Conservation (phyloP, 2,329 filamentous ascomycete species). For the Neospermospora avenae region DNA sequence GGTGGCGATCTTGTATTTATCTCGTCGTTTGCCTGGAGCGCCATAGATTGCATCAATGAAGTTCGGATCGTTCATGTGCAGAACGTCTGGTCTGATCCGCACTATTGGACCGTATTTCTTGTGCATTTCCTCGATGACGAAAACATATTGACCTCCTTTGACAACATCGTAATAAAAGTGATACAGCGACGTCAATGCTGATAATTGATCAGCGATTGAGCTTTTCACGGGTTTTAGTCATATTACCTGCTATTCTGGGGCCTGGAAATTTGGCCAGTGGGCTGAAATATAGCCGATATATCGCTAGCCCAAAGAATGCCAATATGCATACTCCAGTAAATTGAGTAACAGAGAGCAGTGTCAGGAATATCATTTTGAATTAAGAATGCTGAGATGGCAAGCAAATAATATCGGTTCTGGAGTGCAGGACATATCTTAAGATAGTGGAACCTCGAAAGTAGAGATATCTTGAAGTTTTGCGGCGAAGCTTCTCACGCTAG, state of each 20-base stretch:
- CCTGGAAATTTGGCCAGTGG: slow-evolving; percentile 23
- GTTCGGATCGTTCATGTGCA: slow-evolving; percentile 33
- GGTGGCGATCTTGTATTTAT: slow-evolving; percentile 9
- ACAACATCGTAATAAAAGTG: slow-evolving; percentile 1
- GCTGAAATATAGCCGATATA: slow-evolving; percentile 16
- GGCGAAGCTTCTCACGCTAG: too few relatives aligned
- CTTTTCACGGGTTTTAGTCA: too few relatives aligned
- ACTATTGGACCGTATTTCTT: slow-evolving; percentile 36
- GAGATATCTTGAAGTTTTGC: too few relatives aligned
- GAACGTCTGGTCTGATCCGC: slow-evolving; percentile 34
- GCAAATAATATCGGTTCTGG: too few relatives aligned
- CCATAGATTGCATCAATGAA: slow-evolving; percentile 33
- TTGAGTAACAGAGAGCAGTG: neutral
- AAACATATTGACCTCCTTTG: neutral
- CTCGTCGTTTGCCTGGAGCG: slow-evolving; percentile 16
- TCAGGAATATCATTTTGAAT: too few relatives aligned
- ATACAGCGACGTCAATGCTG: neutral
- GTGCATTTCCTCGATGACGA: slow-evolving; percentile 34
- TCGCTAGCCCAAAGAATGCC: neutral
- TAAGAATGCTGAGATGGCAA: too few relatives aligned
- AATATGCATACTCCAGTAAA: neutral
- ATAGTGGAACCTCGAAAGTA: too few relatives aligned
- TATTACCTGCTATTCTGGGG: neutral
- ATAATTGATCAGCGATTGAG: neutral
- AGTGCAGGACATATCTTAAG: too few relatives aligned